phyloP scores from a whole-genome alignment of 2,329 filamentous ascomycete genomes.

The Colletotrichum liriopes region DNA sequence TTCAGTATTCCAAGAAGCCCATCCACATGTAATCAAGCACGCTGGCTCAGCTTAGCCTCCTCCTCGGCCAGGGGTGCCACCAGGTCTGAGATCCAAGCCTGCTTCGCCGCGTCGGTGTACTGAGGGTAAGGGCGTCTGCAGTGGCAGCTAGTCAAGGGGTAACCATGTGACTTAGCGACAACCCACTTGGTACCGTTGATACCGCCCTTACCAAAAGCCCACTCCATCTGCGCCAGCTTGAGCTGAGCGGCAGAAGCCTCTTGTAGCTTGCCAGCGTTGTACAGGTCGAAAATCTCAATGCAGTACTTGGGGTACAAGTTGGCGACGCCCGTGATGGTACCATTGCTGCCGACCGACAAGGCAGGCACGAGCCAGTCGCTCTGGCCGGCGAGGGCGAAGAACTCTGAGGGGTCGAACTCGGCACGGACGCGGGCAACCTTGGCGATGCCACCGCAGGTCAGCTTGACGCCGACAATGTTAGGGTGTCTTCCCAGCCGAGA shows the following conservation, averaged over 20 bases:
- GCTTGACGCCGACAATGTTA: conserved; percentile 80
- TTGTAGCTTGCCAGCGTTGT: conserved; percentile 60
- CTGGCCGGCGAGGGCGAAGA: conserved; percentile 81
- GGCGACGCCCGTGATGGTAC: conserved; percentile 74
- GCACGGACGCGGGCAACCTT: conserved; percentile 76
- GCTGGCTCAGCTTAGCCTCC: conserved; percentile 40
- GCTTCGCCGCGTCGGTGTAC: conserved; percentile 56
- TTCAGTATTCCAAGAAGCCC: not conserved
- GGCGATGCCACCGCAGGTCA: conserved; percentile 82
- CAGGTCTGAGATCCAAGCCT: conserved; percentile 51
- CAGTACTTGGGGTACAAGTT: conserved; percentile 73
- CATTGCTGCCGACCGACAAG: conserved; percentile 70
- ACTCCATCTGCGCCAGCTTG: conserved; percentile 67
- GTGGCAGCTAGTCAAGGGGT: conserved; percentile 65
- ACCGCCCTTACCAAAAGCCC: conserved; percentile 71
- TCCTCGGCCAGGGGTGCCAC: conserved; percentile 39
- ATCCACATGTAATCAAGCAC: not conserved
- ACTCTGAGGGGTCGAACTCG: conserved; percentile 67
- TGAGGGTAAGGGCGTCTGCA: conserved; percentile 69
- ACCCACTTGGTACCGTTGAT: conserved; percentile 75
- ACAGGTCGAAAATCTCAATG: conserved; percentile 65
- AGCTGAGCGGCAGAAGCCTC: conserved; percentile 67
- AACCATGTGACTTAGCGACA: conserved; percentile 69
- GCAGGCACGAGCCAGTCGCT: conserved; percentile 79
- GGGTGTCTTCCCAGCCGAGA: conserved; percentile 69